Conservation (phyloP, 331 rosid genomes). For the Prunus yedoensis region DNA sequence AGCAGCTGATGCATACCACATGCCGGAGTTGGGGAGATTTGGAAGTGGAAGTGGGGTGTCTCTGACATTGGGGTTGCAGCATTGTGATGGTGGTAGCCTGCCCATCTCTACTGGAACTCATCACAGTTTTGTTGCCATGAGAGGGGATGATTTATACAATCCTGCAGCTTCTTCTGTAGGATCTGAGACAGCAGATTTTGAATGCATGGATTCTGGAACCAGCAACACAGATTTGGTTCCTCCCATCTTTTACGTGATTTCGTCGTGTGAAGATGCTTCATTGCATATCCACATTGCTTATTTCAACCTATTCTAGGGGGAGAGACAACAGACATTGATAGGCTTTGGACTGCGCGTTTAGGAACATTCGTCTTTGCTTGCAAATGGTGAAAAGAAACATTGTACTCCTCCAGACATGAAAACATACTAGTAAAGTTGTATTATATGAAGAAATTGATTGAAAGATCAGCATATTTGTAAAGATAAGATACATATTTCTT, state of each 20-base stretch:
- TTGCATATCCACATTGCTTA: slow-evolving; percentile 24
- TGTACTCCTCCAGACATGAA: slow-evolving; percentile 30
- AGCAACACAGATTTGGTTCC: slow-evolving; percentile 53
- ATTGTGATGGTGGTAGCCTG: slow-evolving; percentile 57
- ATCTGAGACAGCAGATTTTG: slow-evolving; percentile 53
- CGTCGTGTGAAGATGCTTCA: slow-evolving; percentile 45
- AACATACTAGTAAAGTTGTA: slow-evolving; percentile 33
- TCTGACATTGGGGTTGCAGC: slow-evolving; percentile 76
- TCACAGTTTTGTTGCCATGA: slow-evolving; percentile 50
- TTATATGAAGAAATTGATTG: slow-evolving; percentile 36
- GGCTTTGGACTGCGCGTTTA: neutral
- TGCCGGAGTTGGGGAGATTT: slow-evolving; percentile 59
- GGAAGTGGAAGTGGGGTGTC: slow-evolving; percentile 59
- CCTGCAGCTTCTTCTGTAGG: slow-evolving; percentile 47
- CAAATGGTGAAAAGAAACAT: slow-evolving; percentile 24
- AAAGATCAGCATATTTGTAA: slow-evolving; percentile 36
- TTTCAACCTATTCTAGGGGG: slow-evolving; percentile 15
- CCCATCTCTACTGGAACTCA: slow-evolving; percentile 48
- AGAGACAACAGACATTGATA: neutral
- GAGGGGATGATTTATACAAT: slow-evolving; percentile 54
- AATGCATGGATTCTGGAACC: slow-evolving; percentile 46
- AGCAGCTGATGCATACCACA: slow-evolving; percentile 51
- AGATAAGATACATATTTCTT: slow-evolving; percentile 29
- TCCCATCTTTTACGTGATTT: slow-evolving; percentile 62
- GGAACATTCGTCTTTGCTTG: slow-evolving; percentile 23